Evolutionary conservation across 2,329 filamentous ascomycete species (phyloP).

Genomic region (Botryotinia globosa): DNA sequence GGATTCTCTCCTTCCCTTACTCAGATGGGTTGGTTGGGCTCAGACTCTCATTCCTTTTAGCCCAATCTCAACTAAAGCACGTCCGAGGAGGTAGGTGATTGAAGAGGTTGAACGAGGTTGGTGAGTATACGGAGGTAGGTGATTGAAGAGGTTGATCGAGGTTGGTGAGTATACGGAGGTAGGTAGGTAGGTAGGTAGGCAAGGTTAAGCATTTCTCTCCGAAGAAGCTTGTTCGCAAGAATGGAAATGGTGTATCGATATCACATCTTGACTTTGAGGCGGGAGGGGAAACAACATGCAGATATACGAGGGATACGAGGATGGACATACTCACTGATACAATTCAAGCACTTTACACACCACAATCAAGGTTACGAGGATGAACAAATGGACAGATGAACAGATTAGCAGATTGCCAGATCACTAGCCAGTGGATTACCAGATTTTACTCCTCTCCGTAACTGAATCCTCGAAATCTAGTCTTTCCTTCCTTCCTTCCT

Average conservation of each 20-base stretch:
- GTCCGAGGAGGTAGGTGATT: background rate
- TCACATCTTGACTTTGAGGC: background rate
- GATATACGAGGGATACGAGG: background rate
- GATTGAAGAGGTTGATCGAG: background rate
- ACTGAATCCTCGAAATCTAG: too few relatives aligned
- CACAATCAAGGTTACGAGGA: background rate
- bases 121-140: too few relatives aligned
- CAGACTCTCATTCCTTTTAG: background rate
- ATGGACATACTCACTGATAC: background rate
- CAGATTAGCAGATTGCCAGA: too few relatives aligned
- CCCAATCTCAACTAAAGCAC: background rate
- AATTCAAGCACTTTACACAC: background rate
- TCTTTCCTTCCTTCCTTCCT: too few relatives aligned
- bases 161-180: too few relatives aligned
- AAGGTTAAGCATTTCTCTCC: background rate
- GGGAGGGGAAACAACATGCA: background rate
- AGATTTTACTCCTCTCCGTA: too few relatives aligned
- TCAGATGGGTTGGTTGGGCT: background rate
- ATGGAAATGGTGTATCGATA: background rate
- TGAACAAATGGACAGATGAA: background rate
- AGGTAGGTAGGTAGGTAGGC: background rate
- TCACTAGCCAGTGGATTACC: too few relatives aligned
- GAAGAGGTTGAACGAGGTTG: background rate
- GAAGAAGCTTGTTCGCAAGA: background rate
- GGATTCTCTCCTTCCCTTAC: background rate